Evolutionary conservation across 306 rosid genomes (phyloP).

Genomic region (Cucumis melo): DNA sequence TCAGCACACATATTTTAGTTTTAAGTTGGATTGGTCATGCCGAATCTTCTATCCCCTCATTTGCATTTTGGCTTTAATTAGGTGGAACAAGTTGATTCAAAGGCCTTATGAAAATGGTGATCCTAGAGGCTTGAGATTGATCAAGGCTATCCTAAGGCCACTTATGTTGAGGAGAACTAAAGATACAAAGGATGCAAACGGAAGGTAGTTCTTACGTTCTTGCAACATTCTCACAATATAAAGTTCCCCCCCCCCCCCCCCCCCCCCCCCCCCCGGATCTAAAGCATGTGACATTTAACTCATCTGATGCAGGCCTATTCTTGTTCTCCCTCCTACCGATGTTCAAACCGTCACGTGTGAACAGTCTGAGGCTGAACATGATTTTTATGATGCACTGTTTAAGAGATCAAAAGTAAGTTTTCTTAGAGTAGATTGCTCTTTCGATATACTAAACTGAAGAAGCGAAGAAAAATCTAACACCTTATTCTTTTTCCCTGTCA

Average conservation of each 20-base stretch:
- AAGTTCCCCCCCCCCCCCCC: neutral
- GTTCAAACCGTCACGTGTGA: slow-evolving; percentile 53
- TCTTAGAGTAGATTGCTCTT: neutral
- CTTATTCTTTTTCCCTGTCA: neutral
- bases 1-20: neutral
- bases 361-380: slow-evolving; percentile 66
- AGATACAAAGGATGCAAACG: slow-evolving; percentile 60
- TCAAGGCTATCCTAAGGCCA: slow-evolving; percentile 73
- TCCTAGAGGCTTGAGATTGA: slow-evolving; percentile 50
- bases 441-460: neutral
- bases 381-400: slow-evolving; percentile 69
- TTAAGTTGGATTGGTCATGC: neutral
- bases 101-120: slow-evolving; percentile 63
- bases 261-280: neutral
- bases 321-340: slow-evolving; percentile 63
- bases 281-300: slow-evolving; percentile 2
- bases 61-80: slow-evolving; percentile 1
- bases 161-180: slow-evolving; percentile 70
- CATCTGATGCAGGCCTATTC: slow-evolving; percentile 54
- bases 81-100: slow-evolving; percentile 79
- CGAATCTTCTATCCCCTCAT: neutral
- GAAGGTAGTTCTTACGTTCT: slow-evolving; percentile 36
- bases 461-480: neutral
- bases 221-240: neutral
- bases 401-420: slow-evolving; percentile 53